phyloP scores from a whole-genome alignment of 441 rosid genomes.

The Populus trichocarpa region DNA sequence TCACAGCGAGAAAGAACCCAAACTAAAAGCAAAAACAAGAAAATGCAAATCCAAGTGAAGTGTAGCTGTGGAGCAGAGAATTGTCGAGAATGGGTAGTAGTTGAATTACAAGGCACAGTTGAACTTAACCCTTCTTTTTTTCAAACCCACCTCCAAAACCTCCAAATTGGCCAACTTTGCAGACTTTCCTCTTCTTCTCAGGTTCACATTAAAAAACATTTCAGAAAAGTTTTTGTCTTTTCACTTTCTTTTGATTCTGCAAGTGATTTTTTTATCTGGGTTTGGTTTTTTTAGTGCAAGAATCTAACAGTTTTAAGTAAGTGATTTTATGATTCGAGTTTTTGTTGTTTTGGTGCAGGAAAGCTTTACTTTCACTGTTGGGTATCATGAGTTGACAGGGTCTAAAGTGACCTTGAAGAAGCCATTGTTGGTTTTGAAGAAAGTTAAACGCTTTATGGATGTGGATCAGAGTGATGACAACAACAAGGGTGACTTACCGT shows the following conservation, averaged over 20 bases:
- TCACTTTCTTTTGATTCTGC: background rate
- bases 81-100: constrained; percentile 83
- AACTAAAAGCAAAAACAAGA: background rate
- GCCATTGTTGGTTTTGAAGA: constrained; percentile 78
- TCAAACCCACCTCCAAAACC: constrained; percentile 59
- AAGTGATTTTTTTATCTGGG: background rate
- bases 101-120: constrained; percentile 81
- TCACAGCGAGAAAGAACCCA: background rate
- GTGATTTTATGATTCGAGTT: background rate
- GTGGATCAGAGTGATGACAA: constrained; percentile 20
- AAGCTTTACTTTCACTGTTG: constrained; percentile 70
- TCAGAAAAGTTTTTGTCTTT: background rate
- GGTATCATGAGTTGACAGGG: constrained; percentile 75
- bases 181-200: constrained; percentile 57
- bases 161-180: constrained; percentile 71
- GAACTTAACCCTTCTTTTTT: constrained; percentile 68
- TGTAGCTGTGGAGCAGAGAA: constrained; percentile 67
- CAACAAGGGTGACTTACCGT: background rate
- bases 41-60: constrained; percentile 79
- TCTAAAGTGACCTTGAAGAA: constrained; percentile 63
- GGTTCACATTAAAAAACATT: constrained; percentile 27
- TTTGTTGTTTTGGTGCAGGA: constrained; percentile 36
- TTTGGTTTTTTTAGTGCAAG: constrained; percentile 28
- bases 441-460: constrained; percentile 33
- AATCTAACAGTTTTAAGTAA: background rate